phyloP scores from a whole-genome alignment of 805 yeast genomes.

The Kodamaea restingae region DNA sequence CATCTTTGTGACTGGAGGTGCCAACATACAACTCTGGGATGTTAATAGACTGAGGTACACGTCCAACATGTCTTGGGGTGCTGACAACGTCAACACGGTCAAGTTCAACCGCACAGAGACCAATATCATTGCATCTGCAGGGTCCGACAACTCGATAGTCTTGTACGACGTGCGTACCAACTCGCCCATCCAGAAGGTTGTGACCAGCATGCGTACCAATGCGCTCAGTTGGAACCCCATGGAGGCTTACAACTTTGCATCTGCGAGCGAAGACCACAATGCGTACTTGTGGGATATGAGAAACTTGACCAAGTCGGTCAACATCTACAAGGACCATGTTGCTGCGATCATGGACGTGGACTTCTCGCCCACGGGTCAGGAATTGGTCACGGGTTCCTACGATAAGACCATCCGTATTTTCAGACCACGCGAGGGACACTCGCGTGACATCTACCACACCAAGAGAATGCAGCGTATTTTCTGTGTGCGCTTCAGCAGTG shows the following conservation, averaged over 20 bases:
- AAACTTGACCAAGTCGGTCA: slow-evolving; percentile 72
- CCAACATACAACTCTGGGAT: slow-evolving; percentile 90
- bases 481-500: slow-evolving; percentile 80
- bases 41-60: slow-evolving; percentile 71
- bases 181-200: slow-evolving; percentile 88
- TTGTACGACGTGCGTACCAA: slow-evolving; percentile 87
- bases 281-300: slow-evolving; percentile 96
- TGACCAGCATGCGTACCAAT: slow-evolving; percentile 77
- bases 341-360: slow-evolving; percentile 94
- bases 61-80: slow-evolving; percentile 89
- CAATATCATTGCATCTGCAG: slow-evolving; percentile 78
- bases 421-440: slow-evolving; percentile 77
- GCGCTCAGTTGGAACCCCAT: slow-evolving; percentile 94
- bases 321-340: slow-evolving; percentile 91
- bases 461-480: slow-evolving; percentile 96
- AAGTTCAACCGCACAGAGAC: slow-evolving; percentile 89
- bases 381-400: slow-evolving; percentile 90
- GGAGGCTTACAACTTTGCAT: slow-evolving; percentile 92
- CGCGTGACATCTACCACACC: slow-evolving; percentile 93
- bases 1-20: slow-evolving; percentile 89
- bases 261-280: slow-evolving; percentile 93
- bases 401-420: slow-evolving; percentile 88
- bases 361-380: slow-evolving; percentile 96
- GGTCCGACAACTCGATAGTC: slow-evolving; percentile 83
- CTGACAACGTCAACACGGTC: slow-evolving; percentile 80